A percentile compares a stretch with the other conserved stretches of the same genome.
These are phyloP conservation scores for Lycium barbarum DNA, from an alignment of 257 asterid genomes.

Conservation along the genomic window DNA sequence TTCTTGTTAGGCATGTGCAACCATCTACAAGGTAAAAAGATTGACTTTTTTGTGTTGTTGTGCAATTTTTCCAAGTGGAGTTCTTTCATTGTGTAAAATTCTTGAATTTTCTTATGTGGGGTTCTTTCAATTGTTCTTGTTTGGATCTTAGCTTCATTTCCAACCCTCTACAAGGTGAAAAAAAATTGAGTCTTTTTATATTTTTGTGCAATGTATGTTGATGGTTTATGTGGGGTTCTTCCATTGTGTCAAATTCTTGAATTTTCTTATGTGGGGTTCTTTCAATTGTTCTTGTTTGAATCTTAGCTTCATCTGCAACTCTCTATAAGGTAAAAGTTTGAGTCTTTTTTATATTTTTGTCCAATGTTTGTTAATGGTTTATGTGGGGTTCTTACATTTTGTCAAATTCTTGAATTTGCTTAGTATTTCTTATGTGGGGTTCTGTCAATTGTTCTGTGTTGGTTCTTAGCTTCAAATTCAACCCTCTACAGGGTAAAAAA, in stretches of 20 bases:
- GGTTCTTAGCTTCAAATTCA: slow-evolving; percentile 22
- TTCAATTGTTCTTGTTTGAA: slow-evolving; percentile 48
- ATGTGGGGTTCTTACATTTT: neutral
- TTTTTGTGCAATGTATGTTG: neutral
- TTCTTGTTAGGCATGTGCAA: slow-evolving; percentile 65
- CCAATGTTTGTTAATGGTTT: neutral
- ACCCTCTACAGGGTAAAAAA: slow-evolving; percentile 62
- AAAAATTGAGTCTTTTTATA: neutral
- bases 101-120: neutral
- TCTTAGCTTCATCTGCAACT: slow-evolving; percentile 28
- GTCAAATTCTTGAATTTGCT: neutral
- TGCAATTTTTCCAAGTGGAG: too few relatives aligned
- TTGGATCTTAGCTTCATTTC: too few relatives aligned
- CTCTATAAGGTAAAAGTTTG: slow-evolving; percentile 56
- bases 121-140: neutral
- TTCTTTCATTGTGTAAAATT: neutral
- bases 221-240: slow-evolving; percentile 10
- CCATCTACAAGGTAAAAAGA: slow-evolving; percentile 62
- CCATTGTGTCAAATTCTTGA: neutral
- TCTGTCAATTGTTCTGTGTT: slow-evolving; percentile 39
- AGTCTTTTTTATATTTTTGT: neutral
- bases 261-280: slow-evolving; percentile 14
- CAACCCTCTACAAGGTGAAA: too few relatives aligned
- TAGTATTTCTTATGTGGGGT: too few relatives aligned
- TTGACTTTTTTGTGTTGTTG: neutral